A percentile compares a stretch with the other conserved stretches of the same genome.
Conservation (phyloP, 1,139 yeast species). For the Lodderomyces theae region DNA sequence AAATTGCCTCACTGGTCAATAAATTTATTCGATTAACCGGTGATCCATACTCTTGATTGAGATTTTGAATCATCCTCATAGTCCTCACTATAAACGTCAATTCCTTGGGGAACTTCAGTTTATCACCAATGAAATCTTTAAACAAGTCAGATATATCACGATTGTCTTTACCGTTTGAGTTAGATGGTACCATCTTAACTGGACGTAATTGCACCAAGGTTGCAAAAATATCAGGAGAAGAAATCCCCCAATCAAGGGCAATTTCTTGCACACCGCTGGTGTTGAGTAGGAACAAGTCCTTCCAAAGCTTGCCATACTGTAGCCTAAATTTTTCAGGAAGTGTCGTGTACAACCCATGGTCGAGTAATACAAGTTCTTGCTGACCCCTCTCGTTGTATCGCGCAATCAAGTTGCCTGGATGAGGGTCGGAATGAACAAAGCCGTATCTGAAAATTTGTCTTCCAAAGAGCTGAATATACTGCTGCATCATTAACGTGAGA, state of each 20-base stretch:
- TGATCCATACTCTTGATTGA: constrained; percentile 64
- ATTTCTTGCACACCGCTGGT: constrained; percentile 46
- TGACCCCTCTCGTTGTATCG: constrained; percentile 37
- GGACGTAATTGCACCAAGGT: constrained; percentile 57
- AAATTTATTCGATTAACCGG: constrained; percentile 71
- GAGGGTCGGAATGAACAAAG: constrained; percentile 77
- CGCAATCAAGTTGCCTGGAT: constrained; percentile 73
- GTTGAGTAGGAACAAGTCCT: constrained; percentile 55
- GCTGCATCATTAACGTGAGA: constrained; percentile 45
- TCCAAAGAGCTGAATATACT: constrained; percentile 56
- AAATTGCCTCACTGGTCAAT: constrained; percentile 54
- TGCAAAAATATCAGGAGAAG: constrained; percentile 63
- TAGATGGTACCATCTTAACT: constrained; percentile 10
- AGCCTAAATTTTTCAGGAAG: constrained; percentile 49
- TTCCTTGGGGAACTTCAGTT: constrained; percentile 64
- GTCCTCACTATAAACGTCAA: constrained; percentile 65
- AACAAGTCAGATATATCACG: constrained; percentile 23
- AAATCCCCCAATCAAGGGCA: constrained; percentile 66
- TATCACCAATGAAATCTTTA: constrained; percentile 53
- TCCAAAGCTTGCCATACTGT: constrained; percentile 66
- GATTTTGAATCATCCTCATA: constrained; percentile 70
- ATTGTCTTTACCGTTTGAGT: constrained; percentile 5
- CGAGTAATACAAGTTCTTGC: constrained; percentile 66
- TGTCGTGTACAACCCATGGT: constrained; percentile 69
- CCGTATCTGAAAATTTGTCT: constrained; percentile 76